Conservation (phyloP, 305 asterid genomes). For the Solanum chacoense region DNA sequence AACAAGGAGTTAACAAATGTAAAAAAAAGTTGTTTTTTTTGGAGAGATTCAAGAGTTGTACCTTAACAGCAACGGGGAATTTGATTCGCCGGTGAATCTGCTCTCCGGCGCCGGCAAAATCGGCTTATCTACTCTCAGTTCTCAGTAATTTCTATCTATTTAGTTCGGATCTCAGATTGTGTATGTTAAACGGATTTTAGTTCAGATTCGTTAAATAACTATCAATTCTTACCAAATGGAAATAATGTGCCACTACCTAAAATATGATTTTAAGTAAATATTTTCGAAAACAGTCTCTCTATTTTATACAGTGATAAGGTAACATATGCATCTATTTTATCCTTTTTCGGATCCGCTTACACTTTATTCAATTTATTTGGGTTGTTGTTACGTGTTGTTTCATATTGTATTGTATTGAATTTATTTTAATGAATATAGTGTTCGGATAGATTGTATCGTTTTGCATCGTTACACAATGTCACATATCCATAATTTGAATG, state of each 20-base stretch:
- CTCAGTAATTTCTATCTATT: background rate
- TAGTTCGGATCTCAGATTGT: background rate
- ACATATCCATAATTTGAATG: too few species aligned
- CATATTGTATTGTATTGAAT: too few species aligned
- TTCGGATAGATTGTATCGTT: too few species aligned
- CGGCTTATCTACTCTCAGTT: background rate
- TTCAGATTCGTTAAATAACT: background rate
- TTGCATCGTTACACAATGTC: background rate
- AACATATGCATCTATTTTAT: too few species aligned
- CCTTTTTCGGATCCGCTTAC: too few species aligned
- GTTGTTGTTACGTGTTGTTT: too few species aligned
- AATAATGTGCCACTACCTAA: background rate
- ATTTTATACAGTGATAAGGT: too few species aligned
- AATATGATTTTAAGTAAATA: too few species aligned
- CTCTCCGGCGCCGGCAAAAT: background rate
- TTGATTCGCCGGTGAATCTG: background rate
- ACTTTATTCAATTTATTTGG: too few species aligned
- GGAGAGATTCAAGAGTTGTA: background rate
- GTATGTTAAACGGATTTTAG: background rate
- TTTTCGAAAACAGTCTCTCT: too few species aligned
- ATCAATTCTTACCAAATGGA: background rate
- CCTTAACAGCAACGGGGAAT: background rate
- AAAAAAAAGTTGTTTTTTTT: background rate
- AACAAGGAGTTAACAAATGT: background rate
- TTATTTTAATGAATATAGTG: too few species aligned